phyloP scores from a whole-genome alignment of 257 asterid genomes.

The Solanum okadae region DNA sequence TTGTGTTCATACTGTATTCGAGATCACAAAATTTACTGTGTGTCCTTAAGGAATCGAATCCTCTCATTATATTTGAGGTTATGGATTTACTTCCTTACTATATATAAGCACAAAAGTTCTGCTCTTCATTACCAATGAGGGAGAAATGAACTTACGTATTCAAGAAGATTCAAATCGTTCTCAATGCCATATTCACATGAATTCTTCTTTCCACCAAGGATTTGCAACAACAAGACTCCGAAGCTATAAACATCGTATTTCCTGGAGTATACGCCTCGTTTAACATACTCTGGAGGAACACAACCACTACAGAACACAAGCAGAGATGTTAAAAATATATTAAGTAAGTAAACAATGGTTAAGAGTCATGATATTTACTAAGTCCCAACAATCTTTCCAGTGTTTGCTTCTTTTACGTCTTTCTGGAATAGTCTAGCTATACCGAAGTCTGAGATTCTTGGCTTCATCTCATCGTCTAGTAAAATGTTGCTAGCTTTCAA shows the following conservation, averaged over 20 bases:
- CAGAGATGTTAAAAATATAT: background rate
- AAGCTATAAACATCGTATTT: constrained; percentile 34
- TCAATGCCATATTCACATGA: constrained; percentile 17
- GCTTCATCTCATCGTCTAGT: constrained; percentile 19
- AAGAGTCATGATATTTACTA: constrained; percentile 15
- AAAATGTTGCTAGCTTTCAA: constrained; percentile 17
- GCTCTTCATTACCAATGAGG: too few species aligned
- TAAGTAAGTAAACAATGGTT: background rate
- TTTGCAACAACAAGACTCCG: constrained; percentile 30
- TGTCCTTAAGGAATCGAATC: too few species aligned
- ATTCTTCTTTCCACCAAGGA: constrained; percentile 27
- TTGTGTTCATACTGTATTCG: too few species aligned
- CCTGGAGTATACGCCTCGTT: constrained; percentile 27
- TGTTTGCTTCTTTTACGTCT: constrained; percentile 20
- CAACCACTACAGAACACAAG: constrained; percentile 18
- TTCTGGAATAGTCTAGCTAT: constrained; percentile 21
- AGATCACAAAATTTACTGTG: too few species aligned
- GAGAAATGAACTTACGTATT: background rate
- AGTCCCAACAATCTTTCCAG: constrained; percentile 24
- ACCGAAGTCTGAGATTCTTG: constrained; percentile 26
- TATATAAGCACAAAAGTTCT: too few species aligned
- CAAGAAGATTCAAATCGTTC: constrained; percentile 16
- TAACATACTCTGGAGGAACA: constrained; percentile 34
- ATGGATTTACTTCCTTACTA: too few species aligned
- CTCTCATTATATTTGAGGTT: too few species aligned